Evolutionary conservation across 495 filamentous ascomycete species (phyloP).

Genomic region (Hapsidospora chrysogenum): DNA sequence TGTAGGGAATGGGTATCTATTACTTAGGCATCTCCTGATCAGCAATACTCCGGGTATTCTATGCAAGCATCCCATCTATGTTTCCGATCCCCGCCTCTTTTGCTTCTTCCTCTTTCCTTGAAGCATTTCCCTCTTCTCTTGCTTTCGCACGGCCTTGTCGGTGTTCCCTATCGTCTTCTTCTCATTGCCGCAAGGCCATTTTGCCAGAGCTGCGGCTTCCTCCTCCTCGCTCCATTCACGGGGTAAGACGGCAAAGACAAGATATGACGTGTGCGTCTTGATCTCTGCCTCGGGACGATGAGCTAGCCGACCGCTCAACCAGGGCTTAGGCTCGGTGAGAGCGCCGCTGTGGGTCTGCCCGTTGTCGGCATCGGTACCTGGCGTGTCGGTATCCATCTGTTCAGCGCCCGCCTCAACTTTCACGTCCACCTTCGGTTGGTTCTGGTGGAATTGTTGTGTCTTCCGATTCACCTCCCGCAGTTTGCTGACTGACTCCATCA

Average conservation of each 20-base stretch:
- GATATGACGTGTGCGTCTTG: conserved; percentile 88
- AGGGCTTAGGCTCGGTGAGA: conserved; percentile 20
- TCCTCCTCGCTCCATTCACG: conserved; percentile 70
- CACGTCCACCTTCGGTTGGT: conserved; percentile 8
- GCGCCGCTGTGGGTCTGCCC: conserved; percentile 2
- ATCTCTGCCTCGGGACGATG: conserved; percentile 74
- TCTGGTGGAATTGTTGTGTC: conserved; percentile 35
- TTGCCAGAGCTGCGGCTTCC: conserved; percentile 47
- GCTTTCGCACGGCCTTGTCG: conserved; percentile 31
- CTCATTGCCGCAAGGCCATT: conserved; percentile 37
- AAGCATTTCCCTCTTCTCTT: conserved; percentile 26
- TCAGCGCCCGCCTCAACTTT: conserved; percentile 5
- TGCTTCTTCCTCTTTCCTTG: conserved; percentile 8
- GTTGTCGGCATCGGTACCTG: conserved; percentile 5
- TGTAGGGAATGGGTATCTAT: no score
- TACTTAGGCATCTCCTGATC: no score
- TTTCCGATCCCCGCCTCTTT: neutral
- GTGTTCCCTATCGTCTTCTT: conserved; percentile 30
- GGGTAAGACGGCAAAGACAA: conserved; percentile 85
- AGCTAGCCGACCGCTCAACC: conserved; percentile 51
- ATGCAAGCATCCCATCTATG: no score
- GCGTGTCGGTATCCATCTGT: conserved; percentile 5
- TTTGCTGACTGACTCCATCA: conserved; percentile 60
- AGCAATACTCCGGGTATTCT: no score
- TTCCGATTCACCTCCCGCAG: conserved; percentile 56